Conservation (phyloP, 306 rosid species). For the Cicer chorassanicum region DNA sequence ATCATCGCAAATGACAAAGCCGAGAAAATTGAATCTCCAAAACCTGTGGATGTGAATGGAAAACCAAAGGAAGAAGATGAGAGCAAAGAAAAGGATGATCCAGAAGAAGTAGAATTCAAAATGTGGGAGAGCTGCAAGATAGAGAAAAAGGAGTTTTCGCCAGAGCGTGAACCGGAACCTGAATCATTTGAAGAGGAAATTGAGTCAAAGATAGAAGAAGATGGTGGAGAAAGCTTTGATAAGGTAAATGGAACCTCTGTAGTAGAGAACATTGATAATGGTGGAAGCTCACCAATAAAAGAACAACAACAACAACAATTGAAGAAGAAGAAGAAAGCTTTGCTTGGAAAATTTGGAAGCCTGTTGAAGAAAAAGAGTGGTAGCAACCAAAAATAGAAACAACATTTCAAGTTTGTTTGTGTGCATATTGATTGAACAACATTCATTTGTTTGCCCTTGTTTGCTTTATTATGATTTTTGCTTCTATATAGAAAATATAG, state of each 20-base stretch:
- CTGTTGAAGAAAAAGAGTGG: conserved; percentile 86
- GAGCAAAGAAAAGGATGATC: conserved; percentile 63
- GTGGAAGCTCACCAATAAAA: conserved; percentile 42
- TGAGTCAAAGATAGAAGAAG: conserved; percentile 64
- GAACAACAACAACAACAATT: conserved; percentile 59
- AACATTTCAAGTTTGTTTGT: conserved; percentile 38
- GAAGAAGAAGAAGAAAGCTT: conserved; percentile 91
- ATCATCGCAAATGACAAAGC: conserved; percentile 46
- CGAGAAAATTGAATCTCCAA: conserved; percentile 50
- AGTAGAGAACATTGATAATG: conserved; percentile 57
- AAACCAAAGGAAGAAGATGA: conserved; percentile 62
- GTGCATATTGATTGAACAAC: conserved; percentile 50
- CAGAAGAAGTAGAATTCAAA: conserved; percentile 66
- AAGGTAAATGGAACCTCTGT: conserved; percentile 66
- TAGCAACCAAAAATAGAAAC: conserved; percentile 69
- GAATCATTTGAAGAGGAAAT: conserved; percentile 75
- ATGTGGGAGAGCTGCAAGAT: conserved; percentile 98
- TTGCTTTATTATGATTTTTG: conserved; percentile 60
- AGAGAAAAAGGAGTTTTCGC: conserved; percentile 93
- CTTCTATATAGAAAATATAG: conserved; percentile 56
- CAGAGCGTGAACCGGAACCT: conserved; percentile 80
- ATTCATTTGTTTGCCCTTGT: conserved; percentile 59
- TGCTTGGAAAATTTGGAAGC: conserved; percentile 89
- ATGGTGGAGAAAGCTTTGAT: conserved; percentile 63
- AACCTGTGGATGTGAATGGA: conserved; percentile 52